A percentile compares a stretch with the other conserved stretches of the same genome.
Conservation (phyloP, 345 rosid species). For the Moringa oleifera region DNA sequence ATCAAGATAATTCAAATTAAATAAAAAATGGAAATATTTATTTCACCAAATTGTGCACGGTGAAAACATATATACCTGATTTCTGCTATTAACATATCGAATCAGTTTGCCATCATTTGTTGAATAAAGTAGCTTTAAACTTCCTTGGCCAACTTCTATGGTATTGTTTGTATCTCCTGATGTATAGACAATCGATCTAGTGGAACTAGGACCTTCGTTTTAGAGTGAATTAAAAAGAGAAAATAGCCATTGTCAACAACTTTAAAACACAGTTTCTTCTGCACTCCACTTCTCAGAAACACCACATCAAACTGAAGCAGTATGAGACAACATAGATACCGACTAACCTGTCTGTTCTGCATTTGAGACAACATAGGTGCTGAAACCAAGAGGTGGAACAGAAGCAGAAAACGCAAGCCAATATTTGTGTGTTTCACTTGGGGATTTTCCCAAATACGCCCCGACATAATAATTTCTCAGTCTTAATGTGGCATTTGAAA, state of each 20-base stretch:
- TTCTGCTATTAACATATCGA: slow-evolving; percentile 46
- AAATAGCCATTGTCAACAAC: slow-evolving; percentile 13
- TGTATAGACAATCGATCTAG: slow-evolving; percentile 37
- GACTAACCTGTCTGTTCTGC: slow-evolving; percentile 58
- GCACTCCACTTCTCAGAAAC: slow-evolving; percentile 8
- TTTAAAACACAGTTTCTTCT: not conserved
- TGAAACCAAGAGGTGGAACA: slow-evolving; percentile 91
- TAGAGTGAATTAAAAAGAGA: slow-evolving; percentile 8
- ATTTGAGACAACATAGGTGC: slow-evolving; percentile 57
- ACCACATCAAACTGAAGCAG: slow-evolving; percentile 12
- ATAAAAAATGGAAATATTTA: not conserved
- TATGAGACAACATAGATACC: no score
- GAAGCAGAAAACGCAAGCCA: slow-evolving; percentile 86
- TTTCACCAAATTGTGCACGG: slow-evolving; percentile 3
- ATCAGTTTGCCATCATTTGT: slow-evolving; percentile 50
- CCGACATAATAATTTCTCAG: slow-evolving; percentile 53
- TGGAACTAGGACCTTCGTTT: slow-evolving; percentile 38
- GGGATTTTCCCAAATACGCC: slow-evolving; percentile 64
- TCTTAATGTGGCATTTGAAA: slow-evolving; percentile 45
- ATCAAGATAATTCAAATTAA: not conserved
- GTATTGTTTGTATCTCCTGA: slow-evolving; percentile 36
- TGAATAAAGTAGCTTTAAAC: slow-evolving; percentile 58
- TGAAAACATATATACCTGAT: slow-evolving; percentile 36
- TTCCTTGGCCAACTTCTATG: slow-evolving; percentile 79
- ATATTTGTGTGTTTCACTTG: slow-evolving; percentile 43